A percentile compares a stretch with the other conserved stretches of the same genome.
phyloP scores from a whole-genome alignment of 352 stramenopile species.

The Lagenidium sp. region DNA sequence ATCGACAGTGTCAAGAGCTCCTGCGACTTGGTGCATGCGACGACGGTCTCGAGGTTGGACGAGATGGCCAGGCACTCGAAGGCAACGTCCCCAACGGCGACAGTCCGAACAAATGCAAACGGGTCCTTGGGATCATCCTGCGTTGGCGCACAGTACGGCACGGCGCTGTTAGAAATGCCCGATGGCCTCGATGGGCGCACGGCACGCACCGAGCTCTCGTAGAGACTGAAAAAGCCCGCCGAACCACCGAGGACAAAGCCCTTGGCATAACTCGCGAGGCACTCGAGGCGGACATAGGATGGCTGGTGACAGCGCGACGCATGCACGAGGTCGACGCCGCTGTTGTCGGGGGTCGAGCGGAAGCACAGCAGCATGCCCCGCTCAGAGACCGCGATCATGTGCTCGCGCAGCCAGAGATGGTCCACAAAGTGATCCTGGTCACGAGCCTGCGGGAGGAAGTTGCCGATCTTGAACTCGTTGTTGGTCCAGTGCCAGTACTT shows the following conservation, averaged over 20 bases:
- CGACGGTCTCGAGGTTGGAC: conserved; percentile 46
- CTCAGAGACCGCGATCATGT: conserved; percentile 66
- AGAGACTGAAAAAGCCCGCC: conserved; percentile 67
- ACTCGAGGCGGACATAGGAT: conserved; percentile 63
- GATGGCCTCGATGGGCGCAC: too few relatives aligned
- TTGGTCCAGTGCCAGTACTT: conserved; percentile 77
- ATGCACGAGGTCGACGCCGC: conserved; percentile 53
- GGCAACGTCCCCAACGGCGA: conserved; percentile 59
- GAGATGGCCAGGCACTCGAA: conserved; percentile 71
- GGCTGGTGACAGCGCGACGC: conserved; percentile 56
- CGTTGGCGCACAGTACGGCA: too few relatives aligned
- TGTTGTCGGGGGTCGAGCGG: conserved; percentile 33
- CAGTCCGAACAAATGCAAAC: conserved; percentile 62
- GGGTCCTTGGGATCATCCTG: conserved; percentile 74
- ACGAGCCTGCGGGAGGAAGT: conserved; percentile 58
- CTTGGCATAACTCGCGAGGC: conserved; percentile 49
- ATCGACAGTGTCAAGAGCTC: conserved; percentile 60
- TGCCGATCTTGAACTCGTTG: conserved; percentile 69
- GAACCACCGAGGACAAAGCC: conserved; percentile 69
- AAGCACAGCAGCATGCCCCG: conserved; percentile 58
- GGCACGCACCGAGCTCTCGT: conserved; percentile 46
- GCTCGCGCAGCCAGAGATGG: conserved; percentile 64
- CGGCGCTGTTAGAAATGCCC: too few relatives aligned
- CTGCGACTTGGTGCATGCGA: conserved; percentile 56
- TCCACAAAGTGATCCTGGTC: conserved; percentile 83